Base-by-base conservation (phyloP, 2,329 filamentous ascomycete genomes). In the Aspergillus puulaauensis region DNA sequence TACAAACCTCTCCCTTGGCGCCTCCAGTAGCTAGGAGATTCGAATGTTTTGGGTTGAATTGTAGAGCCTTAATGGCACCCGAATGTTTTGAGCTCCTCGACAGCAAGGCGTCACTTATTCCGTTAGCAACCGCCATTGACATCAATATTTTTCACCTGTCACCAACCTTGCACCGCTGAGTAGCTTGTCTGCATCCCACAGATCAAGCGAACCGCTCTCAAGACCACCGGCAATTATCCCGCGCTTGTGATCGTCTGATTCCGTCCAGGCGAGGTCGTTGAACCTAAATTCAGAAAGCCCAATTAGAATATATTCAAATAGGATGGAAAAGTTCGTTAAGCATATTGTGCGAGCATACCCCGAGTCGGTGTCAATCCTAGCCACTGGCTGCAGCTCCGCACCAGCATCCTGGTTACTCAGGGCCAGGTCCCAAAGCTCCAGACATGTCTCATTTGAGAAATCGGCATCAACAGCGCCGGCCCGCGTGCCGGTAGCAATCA, bases 391-490 rank as follows among this genome's bases (percentile, higher is more conserved):
- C 56, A 97, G 86, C 79, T 98, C 95, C 54, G 91, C 82, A 55
- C 87, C 87, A 70, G 90, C 87, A 60, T 89, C 83, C 61, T 86
- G 78, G 75, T 87, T 86, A 75, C 96, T 91, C 65, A 98, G 82
- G 71, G 86, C 88, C 65, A 99, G 82, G 77, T 98, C 91, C 95
- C 95, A 99, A 60, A 99, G 83, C 80, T 99, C 95, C 57, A 99
- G 81, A 79, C 93, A 93, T 63, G 92, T 97, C 75, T 98, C 93
- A 75, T 95, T 95, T 27, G 95, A 98, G 78, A 99, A 99, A 76
- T 98, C 93, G 68, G 91, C 93, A 77, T 96, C 92, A 43, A 99
- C 92, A 68, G 95, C 95, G 63, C 95, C 95, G 61, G 95, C 93
- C 67, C 93, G 88, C 47, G 95, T 99, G 68, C 95, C 95, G 27